Conservation (phyloP, 768 basidiomycete genomes). For the Clathrus columnatus region DNA sequence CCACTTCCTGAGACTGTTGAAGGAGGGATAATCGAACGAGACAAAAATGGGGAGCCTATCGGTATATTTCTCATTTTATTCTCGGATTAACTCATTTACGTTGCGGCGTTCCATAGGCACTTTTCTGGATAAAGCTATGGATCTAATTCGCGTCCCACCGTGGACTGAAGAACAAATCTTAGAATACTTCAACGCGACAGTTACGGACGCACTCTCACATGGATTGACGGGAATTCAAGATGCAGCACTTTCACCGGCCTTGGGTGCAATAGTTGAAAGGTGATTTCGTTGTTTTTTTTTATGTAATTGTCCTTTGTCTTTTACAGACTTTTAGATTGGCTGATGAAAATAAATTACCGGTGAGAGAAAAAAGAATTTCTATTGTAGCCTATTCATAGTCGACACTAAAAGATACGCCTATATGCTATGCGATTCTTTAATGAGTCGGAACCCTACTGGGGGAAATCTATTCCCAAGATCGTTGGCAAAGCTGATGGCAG, state of each 20-base stretch:
- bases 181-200: slow-evolving; percentile 55
- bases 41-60: not conserved
- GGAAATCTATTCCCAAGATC: slow-evolving; percentile 44
- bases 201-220: slow-evolving; percentile 59
- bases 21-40: slow-evolving; percentile 8
- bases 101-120: slow-evolving; percentile 39
- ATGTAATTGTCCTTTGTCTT: not conserved
- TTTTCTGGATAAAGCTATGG: slow-evolving; percentile 85
- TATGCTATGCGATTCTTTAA: slow-evolving; percentile 41
- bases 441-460: slow-evolving; percentile 53
- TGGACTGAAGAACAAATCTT: slow-evolving; percentile 46
- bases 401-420: slow-evolving; percentile 19
- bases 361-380: not conserved
- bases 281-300: slow-evolving; percentile 24
- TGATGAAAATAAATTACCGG: slow-evolving; percentile 53
- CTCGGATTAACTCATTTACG: slow-evolving; percentile 6
- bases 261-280: slow-evolving; percentile 60
- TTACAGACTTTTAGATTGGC: slow-evolving; percentile 45
- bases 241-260: slow-evolving; percentile 43
- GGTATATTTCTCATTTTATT: slow-evolving; percentile 8
- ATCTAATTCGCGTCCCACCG: slow-evolving; percentile 56
- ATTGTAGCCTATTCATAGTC: not conserved
- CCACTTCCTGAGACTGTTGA: slow-evolving; percentile 5
- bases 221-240: slow-evolving; percentile 89
- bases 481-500: slow-evolving; percentile 35